A percentile compares a stretch with the other conserved stretches of the same genome.
These are phyloP conservation scores for Dissophora globulifera DNA, from an alignment of 192 early-diverging fungal genomes.

Conservation along the genomic window DNA sequence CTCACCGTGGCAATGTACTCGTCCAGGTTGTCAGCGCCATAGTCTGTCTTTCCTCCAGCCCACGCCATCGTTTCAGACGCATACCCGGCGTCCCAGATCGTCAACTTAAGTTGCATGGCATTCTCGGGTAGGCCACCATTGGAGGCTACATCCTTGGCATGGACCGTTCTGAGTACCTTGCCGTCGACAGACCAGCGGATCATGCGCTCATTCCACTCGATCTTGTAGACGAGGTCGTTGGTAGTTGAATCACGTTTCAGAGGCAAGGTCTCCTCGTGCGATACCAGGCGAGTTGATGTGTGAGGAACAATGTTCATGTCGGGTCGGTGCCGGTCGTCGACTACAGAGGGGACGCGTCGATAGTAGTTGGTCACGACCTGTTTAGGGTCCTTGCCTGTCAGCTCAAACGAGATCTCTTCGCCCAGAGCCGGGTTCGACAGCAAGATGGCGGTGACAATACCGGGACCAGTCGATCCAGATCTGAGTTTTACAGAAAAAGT, in stretches of 20 bases:
- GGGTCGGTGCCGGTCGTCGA: not conserved
- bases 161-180: constrained; percentile 41
- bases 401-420: constrained; percentile 76
- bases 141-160: constrained; percentile 12
- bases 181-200: constrained; percentile 56
- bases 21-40: constrained; percentile 19
- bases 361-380: constrained; percentile 73
- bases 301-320: constrained; percentile 9
- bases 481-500: constrained; percentile 62
- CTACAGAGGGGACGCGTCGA: constrained; percentile 55
- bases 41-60: constrained; percentile 47
- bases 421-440: constrained; percentile 61
- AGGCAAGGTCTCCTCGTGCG: constrained; percentile 22
- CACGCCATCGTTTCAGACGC: constrained; percentile 21
- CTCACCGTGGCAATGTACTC: constrained; percentile 50
- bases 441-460: constrained; percentile 72
- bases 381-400: constrained; percentile 62
- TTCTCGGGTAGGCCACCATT: constrained; percentile 12
- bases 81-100: constrained; percentile 58
- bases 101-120: constrained; percentile 46
- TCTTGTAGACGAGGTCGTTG: constrained; percentile 36
- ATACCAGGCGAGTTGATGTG: constrained; percentile 20
- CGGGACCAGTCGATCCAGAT: constrained; percentile 60
- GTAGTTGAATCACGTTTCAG: constrained; percentile 26
- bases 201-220: constrained; percentile 48